Evolutionary conservation across 2,329 filamentous ascomycete genomes (phyloP).

Genomic region (Plectosphaerella sp.): DNA sequence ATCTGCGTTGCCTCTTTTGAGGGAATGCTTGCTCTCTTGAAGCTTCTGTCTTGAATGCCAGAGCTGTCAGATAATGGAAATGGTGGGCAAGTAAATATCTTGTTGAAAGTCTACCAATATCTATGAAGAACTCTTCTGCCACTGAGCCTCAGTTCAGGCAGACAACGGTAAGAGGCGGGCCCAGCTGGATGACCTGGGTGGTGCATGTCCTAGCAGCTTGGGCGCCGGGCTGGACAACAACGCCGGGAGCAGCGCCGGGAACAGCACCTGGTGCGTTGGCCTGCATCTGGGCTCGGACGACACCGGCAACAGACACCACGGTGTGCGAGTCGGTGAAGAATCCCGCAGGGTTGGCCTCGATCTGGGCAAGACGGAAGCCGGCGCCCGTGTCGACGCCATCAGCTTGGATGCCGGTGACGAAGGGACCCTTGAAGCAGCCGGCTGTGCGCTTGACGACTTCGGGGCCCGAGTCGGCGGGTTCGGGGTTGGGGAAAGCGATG

Average conservation of each 20-base stretch:
- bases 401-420: constrained; percentile 31
- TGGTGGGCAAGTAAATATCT: no score
- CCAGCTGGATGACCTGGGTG: neutral
- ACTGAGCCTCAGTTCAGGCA: neutral
- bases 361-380: constrained; percentile 38
- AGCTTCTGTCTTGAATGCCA: no score
- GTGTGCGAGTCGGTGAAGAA: constrained; percentile 48
- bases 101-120: no score
- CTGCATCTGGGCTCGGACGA: constrained; percentile 16
- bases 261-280: neutral
- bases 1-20: no score
- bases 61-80: no score
- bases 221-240: neutral
- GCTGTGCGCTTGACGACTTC: constrained; percentile 13
- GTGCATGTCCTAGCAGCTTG: neutral
- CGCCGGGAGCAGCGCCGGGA: neutral
- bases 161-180: neutral
- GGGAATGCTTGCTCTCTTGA: no score
- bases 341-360: constrained; percentile 39
- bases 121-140: neutral
- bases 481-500: constrained; percentile 39
- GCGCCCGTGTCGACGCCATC: constrained; percentile 38
- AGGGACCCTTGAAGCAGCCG: constrained; percentile 29
- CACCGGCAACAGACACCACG: constrained; percentile 33
- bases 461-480: constrained; percentile 23